Evolutionary conservation across 73 alveolate species (phyloP).

Genomic region (Tetrahymena malaccensis): DNA sequence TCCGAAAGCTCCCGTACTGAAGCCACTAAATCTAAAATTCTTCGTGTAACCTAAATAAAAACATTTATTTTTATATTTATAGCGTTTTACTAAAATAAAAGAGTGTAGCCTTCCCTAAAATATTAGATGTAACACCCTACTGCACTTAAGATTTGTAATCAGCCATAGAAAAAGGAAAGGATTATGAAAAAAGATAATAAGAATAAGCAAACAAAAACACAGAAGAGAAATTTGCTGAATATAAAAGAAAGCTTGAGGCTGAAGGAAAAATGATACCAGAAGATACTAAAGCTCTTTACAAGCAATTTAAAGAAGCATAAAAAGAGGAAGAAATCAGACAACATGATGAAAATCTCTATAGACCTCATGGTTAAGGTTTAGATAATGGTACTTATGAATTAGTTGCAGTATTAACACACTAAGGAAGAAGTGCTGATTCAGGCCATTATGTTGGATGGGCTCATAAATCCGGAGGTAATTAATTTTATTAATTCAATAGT

Average conservation of each 20-base stretch:
- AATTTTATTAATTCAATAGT: background rate
- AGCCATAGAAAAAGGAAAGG: slow-evolving; percentile 85
- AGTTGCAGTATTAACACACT: slow-evolving; percentile 93
- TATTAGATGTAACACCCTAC: slow-evolving; percentile 83
- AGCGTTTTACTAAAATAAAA: background rate
- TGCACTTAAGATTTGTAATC: slow-evolving; percentile 88
- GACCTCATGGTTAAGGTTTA: slow-evolving; percentile 70
- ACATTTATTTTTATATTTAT: background rate
- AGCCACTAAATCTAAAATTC: slow-evolving; percentile 92
- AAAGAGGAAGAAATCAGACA: slow-evolving; percentile 65
- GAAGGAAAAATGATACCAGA: slow-evolving; percentile 58
- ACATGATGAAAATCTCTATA: slow-evolving; percentile 55
- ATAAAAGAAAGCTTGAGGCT: slow-evolving; percentile 53
- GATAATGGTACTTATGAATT: slow-evolving; percentile 95
- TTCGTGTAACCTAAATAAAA: slow-evolving; percentile 35
- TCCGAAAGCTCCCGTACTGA: slow-evolving; percentile 81
- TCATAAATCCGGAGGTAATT: slow-evolving; percentile 48
- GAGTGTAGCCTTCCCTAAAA: slow-evolving; percentile 91
- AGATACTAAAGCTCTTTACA: slow-evolving; percentile 46
- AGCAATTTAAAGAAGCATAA: slow-evolving; percentile 49
- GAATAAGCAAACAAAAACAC: slow-evolving; percentile 44
- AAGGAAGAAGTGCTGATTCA: slow-evolving; percentile 97
- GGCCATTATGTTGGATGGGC: slow-evolving; percentile 99
- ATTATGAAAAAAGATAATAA: slow-evolving; percentile 72
- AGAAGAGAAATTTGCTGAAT: slow-evolving; percentile 45